phyloP scores from a whole-genome alignment of 768 basidiomycete genomes.

The Hebeloma cylindrosporum region DNA sequence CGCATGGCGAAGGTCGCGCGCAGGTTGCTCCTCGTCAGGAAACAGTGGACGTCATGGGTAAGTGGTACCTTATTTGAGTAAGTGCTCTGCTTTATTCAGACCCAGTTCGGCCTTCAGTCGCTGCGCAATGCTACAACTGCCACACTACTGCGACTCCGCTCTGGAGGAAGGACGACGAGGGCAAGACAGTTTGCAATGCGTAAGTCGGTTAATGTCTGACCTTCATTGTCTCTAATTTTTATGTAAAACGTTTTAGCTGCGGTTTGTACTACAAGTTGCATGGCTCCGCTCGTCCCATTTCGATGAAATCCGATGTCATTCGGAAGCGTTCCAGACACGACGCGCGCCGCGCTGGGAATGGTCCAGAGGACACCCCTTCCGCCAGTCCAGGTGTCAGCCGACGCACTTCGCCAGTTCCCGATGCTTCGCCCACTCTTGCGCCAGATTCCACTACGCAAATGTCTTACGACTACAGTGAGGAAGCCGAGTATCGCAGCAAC shows the following conservation, averaged over 20 bases:
- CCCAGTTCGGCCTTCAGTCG: conserved; percentile 32
- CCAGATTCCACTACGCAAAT: conserved; percentile 69
- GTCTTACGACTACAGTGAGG: conserved; percentile 49
- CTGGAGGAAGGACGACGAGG: conserved; percentile 90
- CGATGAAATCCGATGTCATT: conserved; percentile 90
- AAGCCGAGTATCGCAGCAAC: conserved; percentile 40
- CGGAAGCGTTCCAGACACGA: conserved; percentile 86
- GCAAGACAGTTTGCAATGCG: conserved; percentile 91
- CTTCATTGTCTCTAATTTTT: conserved; percentile 4
- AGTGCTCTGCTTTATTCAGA: conserved; percentile 29
- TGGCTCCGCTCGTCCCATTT: conserved; percentile 82
- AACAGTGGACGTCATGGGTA: conserved; percentile 72
- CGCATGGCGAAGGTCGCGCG: conserved; percentile 68
- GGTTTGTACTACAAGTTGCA: conserved; percentile 86
- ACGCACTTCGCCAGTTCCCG: conserved; percentile 65
- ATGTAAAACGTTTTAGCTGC: conserved; percentile 46
- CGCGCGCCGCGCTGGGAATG: conserved; percentile 56
- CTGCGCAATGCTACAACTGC: conserved; percentile 88
- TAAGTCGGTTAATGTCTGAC: conserved; percentile 35
- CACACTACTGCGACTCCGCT: conserved; percentile 87
- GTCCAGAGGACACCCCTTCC: conserved; percentile 66
- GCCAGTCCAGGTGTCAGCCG: conserved; percentile 74
- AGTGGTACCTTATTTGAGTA: conserved; percentile 28
- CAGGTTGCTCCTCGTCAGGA: conserved; percentile 67
- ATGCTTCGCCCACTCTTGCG: conserved; percentile 64